Base-by-base conservation (phyloP, 164 flowering plant genomes). In the Aristolochia californica region DNA sequence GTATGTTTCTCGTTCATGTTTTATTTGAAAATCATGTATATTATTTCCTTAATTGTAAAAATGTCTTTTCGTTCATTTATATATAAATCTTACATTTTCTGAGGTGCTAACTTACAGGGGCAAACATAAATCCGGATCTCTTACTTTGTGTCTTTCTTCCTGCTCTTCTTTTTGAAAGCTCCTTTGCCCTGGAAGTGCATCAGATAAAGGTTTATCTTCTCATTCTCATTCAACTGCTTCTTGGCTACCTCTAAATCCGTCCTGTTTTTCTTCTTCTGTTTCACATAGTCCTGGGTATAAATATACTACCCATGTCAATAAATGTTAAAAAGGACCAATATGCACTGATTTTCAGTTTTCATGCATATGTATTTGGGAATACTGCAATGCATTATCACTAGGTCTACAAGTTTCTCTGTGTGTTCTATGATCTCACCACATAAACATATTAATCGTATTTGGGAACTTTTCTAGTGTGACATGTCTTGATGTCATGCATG, bases 101-200 rank as follows among this genome's bases (percentile, higher is more conserved):
- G 34, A 22, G 28, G 18, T 56, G 34, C 21, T 56, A 27, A 64
- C 64, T 23, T 74, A 64, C 82, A 88, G 98, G 98, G 98, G 81
- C 85, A 53, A 66, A 70, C 52, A 91, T 91, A 64, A 77, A 91
- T 78, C 93, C 98, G 18, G 78, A 82, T 49, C 95, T 91, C 67
- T 76, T 91, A 22, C 71, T 91, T 70, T 90, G 96, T 62, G 91
- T 88, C 62, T 91, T 91, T 63, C 93, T 91, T 71, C 98, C 96
- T 54, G 96, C 95, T 16, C 87, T 91, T 65, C 89, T 91, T 22
- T 91, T 91, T 56, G 98, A 91, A 78, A 91, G 98, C 69, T 80
- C 98, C 30, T 91, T 91, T 65, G 75, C 88, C 24, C 86, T 91
- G 98, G 98, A 91, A 74, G 78, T 91, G 55, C 98, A 91, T 78